Percentiles rank a stretch among this genome's conserved stretches.
phyloP scores from a whole-genome alignment of 441 rosid species.

The Caryocar brasiliense region DNA sequence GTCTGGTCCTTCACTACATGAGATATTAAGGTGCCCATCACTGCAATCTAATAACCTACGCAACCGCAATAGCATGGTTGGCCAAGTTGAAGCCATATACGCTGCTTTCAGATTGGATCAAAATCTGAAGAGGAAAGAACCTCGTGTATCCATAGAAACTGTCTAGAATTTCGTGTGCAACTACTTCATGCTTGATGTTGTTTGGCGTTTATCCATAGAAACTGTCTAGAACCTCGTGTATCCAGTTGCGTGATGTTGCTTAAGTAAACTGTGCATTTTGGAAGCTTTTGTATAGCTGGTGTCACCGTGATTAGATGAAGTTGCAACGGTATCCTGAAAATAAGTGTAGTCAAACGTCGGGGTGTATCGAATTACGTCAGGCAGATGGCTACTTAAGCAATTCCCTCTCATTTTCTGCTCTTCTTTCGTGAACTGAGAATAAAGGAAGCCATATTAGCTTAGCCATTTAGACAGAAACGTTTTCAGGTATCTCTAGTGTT shows the following conservation, averaged over 20 bases:
- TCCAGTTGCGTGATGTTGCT: not conserved
- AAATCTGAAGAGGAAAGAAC: constrained; percentile 26
- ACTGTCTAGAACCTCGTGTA: constrained; percentile 3
- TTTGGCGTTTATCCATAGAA: constrained; percentile 9
- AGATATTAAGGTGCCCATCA: constrained; percentile 58
- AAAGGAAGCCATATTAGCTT: too few relatives aligned
- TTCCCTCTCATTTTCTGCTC: too few relatives aligned
- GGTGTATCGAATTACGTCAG: too few relatives aligned
- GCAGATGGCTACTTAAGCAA: too few relatives aligned
- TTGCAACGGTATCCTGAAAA: too few relatives aligned
- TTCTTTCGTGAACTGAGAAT: too few relatives aligned
- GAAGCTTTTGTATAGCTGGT: too few relatives aligned
- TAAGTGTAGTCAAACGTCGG: too few relatives aligned
- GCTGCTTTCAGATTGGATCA: constrained; percentile 71
- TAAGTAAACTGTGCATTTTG: too few relatives aligned
- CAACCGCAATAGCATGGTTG: constrained; percentile 20
- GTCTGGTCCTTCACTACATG: constrained; percentile 48
- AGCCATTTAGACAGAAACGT: too few relatives aligned
- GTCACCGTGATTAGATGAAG: too few relatives aligned
- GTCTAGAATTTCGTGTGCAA: not conserved
- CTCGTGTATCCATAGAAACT: constrained; percentile 17
- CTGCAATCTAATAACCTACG: constrained; percentile 27
- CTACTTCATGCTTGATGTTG: not conserved
- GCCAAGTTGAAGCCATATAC: constrained; percentile 53
- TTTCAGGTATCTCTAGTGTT: too few relatives aligned